These are phyloP conservation scores for Solidago caesia DNA, from an alignment of 129 eudicot species.

Conservation along the genomic window DNA sequence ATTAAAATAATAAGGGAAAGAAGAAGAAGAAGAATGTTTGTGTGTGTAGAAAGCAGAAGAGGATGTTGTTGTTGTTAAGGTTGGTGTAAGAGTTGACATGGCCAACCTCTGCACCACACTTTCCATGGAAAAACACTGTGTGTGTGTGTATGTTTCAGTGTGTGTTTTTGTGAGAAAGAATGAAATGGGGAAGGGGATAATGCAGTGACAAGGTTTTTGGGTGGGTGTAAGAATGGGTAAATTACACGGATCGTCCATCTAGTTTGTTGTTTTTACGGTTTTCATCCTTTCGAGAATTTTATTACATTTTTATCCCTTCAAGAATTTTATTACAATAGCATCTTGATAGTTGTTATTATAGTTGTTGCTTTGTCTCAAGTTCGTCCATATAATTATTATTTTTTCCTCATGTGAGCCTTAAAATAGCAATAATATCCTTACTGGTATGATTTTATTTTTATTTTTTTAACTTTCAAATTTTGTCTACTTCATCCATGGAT, in stretches of 20 bases:
- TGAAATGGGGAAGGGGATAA: constrained; percentile 7
- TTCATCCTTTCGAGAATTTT: too few species aligned
- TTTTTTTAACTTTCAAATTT: too few species aligned
- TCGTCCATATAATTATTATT: too few species aligned
- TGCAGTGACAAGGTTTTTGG: background rate
- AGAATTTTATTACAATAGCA: too few species aligned
- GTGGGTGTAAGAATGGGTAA: background rate
- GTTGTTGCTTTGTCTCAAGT: too few species aligned
- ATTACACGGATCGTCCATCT: background rate
- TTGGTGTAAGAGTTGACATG: constrained; percentile 14
- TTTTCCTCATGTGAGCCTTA: too few species aligned
- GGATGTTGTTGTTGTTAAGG: background rate
- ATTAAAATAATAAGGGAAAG: too few species aligned
- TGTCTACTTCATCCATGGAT: too few species aligned
- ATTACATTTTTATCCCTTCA: too few species aligned
- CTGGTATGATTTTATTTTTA: too few species aligned
- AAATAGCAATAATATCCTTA: too few species aligned
- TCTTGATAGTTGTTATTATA: too few species aligned
- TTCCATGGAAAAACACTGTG: constrained; percentile 21
- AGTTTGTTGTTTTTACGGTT: background rate
- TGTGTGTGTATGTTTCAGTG: background rate
- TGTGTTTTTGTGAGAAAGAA: background rate
- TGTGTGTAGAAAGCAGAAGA: constrained; percentile 8
- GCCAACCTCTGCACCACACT: constrained; percentile 27
- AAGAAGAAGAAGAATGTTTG: background rate